Evolutionary conservation across 805 yeast genomes (phyloP).

Genomic region (Ogataea henricii): DNA sequence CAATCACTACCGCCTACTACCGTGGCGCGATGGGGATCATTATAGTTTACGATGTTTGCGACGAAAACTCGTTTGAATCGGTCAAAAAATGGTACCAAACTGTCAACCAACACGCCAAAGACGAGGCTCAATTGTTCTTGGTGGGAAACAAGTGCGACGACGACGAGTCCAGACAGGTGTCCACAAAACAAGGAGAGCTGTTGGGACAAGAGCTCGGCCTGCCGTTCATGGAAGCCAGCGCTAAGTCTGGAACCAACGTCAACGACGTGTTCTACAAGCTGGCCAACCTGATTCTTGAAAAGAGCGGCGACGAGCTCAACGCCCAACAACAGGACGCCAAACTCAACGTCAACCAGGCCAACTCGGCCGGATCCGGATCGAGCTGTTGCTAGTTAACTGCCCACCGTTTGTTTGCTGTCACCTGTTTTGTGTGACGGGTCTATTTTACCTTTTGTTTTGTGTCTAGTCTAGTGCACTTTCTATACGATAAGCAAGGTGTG

Average conservation of each 20-base stretch:
- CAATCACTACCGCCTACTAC: slow-evolving; percentile 90
- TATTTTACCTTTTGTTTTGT: neutral
- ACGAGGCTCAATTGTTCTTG: slow-evolving; percentile 88
- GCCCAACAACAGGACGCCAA: slow-evolving; percentile 25
- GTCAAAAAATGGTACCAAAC: slow-evolving; percentile 95
- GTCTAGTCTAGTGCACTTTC: neutral
- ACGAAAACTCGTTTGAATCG: slow-evolving; percentile 88
- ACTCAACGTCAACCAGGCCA: slow-evolving; percentile 31
- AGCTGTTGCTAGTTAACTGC: slow-evolving; percentile 30
- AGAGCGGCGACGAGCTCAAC: slow-evolving; percentile 50
- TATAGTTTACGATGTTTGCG: slow-evolving; percentile 81
- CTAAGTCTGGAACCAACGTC: slow-evolving; percentile 90
- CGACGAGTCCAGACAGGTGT: slow-evolving; percentile 80
- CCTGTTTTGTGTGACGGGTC: neutral
- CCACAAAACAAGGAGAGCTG: slow-evolving; percentile 86
- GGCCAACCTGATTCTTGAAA: slow-evolving; percentile 84
- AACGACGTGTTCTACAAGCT: slow-evolving; percentile 88
- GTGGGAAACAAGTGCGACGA: slow-evolving; percentile 98
- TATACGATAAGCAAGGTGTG: slow-evolving; percentile 1
- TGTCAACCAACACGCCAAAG: slow-evolving; percentile 94
- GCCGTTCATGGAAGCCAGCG: slow-evolving; percentile 94
- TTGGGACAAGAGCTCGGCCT: slow-evolving; percentile 84
- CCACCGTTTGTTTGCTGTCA: neutral
- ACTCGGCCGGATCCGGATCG: slow-evolving; percentile 18
- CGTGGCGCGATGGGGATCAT: slow-evolving; percentile 90